These are phyloP conservation scores for Xylaria hypoxylon DNA, from an alignment of 2,329 filamentous ascomycete species.

Conservation along the genomic window DNA sequence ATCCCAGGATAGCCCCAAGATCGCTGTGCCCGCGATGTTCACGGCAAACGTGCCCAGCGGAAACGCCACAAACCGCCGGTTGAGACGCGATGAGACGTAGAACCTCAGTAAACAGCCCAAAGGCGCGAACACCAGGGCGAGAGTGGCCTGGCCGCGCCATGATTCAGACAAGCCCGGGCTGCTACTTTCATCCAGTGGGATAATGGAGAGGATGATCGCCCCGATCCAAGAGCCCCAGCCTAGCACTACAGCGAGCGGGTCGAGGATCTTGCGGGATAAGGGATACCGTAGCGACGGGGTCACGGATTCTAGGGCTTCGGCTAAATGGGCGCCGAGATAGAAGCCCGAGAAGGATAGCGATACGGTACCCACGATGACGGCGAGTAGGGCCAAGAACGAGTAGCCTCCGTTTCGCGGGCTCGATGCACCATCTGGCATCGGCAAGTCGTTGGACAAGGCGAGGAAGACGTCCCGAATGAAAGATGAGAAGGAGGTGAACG, in stretches of 20 bases:
- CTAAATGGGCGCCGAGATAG: conserved; percentile 79
- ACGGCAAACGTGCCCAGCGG: conserved; percentile 87
- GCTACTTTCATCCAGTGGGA: conserved; percentile 69
- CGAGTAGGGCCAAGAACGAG: conserved; percentile 83
- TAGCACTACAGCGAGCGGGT: conserved; percentile 72
- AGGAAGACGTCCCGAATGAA: conserved; percentile 86
- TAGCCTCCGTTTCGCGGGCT: conserved; percentile 75
- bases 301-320: conserved; percentile 67
- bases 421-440: conserved; percentile 58
- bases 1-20: conserved; percentile 83
- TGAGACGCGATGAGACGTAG: conserved; percentile 78
- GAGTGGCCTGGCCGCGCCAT: conserved; percentile 82
- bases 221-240: conserved; percentile 82
- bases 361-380: conserved; percentile 78
- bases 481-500: conserved; percentile 88
- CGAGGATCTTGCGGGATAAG: conserved; percentile 69
- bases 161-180: conserved; percentile 58
- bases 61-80: conserved; percentile 73
- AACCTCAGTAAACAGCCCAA: conserved; percentile 81
- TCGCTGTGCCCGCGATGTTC: conserved; percentile 80
- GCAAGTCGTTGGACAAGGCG: conserved; percentile 79
- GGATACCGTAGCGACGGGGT: conserved; percentile 71
- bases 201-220: conserved; percentile 76
- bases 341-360: conserved; percentile 77
- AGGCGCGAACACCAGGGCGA: conserved; percentile 85